Evolutionary conservation across 2,329 filamentous ascomycete species (phyloP).

Genomic region (Emergomyces orientalis): DNA sequence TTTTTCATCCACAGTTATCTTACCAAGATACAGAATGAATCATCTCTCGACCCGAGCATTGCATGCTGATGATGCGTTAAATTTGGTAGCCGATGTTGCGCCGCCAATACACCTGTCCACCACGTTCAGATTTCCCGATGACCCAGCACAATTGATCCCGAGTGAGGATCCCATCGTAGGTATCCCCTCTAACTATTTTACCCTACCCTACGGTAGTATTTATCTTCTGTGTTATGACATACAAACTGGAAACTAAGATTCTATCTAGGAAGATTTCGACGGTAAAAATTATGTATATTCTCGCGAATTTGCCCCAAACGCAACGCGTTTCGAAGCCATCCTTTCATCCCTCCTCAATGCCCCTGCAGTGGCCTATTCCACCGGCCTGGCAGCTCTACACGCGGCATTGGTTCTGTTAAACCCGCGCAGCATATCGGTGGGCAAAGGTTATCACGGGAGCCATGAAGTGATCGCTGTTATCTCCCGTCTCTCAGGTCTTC

Average conservation of each 20-base stretch:
- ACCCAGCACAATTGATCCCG: conserved; percentile 56
- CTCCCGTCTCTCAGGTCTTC: conserved; percentile 63
- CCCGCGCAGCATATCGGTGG: conserved; percentile 72
- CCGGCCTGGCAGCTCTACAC: conserved; percentile 78
- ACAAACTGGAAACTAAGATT: background rate
- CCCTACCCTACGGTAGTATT: too few species aligned
- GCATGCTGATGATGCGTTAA: background rate
- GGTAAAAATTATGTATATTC: conserved; percentile 56
- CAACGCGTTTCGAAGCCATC: conserved; percentile 75
- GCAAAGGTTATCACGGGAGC: conserved; percentile 84
- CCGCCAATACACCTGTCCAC: conserved; percentile 47
- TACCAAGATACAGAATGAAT: background rate
- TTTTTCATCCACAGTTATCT: too few species aligned
- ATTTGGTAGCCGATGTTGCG: background rate
- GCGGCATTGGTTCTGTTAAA: conserved; percentile 75
- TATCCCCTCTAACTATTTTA: background rate
- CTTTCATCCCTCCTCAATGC: conserved; percentile 58
- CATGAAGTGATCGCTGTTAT: conserved; percentile 73
- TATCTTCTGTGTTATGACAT: too few species aligned
- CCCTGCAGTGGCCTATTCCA: conserved; percentile 66
- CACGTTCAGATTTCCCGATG: conserved; percentile 68
- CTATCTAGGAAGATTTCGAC: background rate
- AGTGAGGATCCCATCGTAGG: conserved; percentile 29
- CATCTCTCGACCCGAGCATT: background rate
- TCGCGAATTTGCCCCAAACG: conserved; percentile 66